A percentile compares a stretch with the other conserved stretches of the same genome.
Evolutionary conservation across 768 basidiomycete genomes (phyloP).

Genomic region (Pleurotus djamor): DNA sequence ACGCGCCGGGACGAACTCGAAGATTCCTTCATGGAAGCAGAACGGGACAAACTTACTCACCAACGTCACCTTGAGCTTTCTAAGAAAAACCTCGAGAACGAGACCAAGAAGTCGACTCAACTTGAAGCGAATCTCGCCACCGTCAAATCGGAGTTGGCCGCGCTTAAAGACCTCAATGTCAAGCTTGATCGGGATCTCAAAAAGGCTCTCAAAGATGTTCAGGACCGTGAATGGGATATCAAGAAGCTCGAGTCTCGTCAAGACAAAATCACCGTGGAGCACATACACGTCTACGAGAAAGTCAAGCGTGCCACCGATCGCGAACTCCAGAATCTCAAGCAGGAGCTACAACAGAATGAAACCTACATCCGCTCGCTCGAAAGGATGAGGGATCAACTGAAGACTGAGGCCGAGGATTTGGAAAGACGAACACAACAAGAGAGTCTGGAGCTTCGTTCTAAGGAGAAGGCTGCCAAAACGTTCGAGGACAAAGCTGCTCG

Average conservation of each 20-base stretch:
- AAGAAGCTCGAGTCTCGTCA: slow-evolving; percentile 84
- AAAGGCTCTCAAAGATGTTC: slow-evolving; percentile 77
- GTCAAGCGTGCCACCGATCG: slow-evolving; percentile 94
- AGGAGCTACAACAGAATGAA: slow-evolving; percentile 71
- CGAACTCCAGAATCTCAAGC: slow-evolving; percentile 79
- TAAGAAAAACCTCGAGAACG: slow-evolving; percentile 72
- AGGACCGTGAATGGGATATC: slow-evolving; percentile 81
- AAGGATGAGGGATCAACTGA: slow-evolving; percentile 71
- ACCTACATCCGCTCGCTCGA: slow-evolving; percentile 85
- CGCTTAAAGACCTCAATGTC: slow-evolving; percentile 63
- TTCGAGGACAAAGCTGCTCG: slow-evolving; percentile 62
- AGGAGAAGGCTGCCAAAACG: slow-evolving; percentile 62
- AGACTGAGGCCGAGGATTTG: slow-evolving; percentile 82
- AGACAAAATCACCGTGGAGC: slow-evolving; percentile 98
- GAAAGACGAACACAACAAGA: slow-evolving; percentile 71
- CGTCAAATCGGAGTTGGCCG: slow-evolving; percentile 69
- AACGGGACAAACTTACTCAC: slow-evolving; percentile 77
- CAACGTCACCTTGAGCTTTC: slow-evolving; percentile 69
- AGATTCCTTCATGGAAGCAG: slow-evolving; percentile 80
- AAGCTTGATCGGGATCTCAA: slow-evolving; percentile 81
- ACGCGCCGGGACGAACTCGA: slow-evolving; percentile 84
- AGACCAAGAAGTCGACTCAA: slow-evolving; percentile 69
- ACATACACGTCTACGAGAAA: slow-evolving; percentile 94
- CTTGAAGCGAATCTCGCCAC: slow-evolving; percentile 63
- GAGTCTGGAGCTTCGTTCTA: slow-evolving; percentile 58